phyloP scores from a whole-genome alignment of 2,329 filamentous ascomycete species.

The Aulographum hederae region DNA sequence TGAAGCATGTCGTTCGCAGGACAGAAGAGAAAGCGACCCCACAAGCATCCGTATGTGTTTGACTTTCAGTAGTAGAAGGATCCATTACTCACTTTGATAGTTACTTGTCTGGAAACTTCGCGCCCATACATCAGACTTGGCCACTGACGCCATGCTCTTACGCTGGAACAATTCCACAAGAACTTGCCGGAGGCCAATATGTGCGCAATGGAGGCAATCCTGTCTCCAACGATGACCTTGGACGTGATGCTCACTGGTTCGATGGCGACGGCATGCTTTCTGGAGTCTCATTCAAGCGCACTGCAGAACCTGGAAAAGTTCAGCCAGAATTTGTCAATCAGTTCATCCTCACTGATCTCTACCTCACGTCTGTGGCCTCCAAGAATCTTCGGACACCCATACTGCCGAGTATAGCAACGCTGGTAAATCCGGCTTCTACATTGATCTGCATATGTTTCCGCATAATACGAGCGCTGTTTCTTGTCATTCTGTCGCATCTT shows the following conservation, averaged over 20 bases:
- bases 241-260: constrained; percentile 53
- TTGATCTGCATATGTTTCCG: constrained; percentile 30
- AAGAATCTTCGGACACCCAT: constrained; percentile 33
- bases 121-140: constrained; percentile 39
- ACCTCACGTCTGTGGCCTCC: constrained; percentile 13
- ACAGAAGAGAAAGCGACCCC: constrained; percentile 13
- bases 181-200: constrained; percentile 51
- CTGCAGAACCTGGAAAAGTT: constrained; percentile 21
- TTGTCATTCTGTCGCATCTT: constrained; percentile 39
- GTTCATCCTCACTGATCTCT: constrained; percentile 49
- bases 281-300: constrained; percentile 40
- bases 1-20: constrained; percentile 7
- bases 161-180: constrained; percentile 41
- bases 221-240: constrained; percentile 39
- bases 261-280: constrained; percentile 60
- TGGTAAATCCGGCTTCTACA: constrained; percentile 40
- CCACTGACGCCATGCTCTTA: constrained; percentile 38
- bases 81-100: constrained; percentile 11
- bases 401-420: constrained; percentile 47
- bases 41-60: constrained; percentile 4
- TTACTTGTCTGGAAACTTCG: constrained; percentile 52
- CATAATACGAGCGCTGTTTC: constrained; percentile 37
- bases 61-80: not conserved
- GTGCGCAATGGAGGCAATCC: constrained; percentile 57
- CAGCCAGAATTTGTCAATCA: constrained; percentile 50